Evolutionary conservation across 1,284 basidiomycete genomes (phyloP).

Genomic region (Austroboletus niveus): DNA sequence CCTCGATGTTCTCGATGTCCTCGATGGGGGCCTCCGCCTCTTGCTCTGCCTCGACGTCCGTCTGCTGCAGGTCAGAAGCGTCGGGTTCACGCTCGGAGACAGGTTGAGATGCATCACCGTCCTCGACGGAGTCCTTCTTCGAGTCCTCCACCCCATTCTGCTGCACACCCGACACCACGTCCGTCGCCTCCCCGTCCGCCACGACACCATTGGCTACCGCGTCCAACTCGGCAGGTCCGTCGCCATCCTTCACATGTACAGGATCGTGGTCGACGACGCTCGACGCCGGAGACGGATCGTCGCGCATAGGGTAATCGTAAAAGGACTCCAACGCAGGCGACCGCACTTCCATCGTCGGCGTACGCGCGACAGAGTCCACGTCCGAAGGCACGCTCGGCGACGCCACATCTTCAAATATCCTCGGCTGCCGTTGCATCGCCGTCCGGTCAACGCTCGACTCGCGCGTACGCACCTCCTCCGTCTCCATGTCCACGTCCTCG

Average conservation of each 20-base stretch:
- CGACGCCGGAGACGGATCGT: conserved; percentile 31
- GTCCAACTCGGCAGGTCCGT: background rate
- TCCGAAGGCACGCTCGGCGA: conserved; percentile 29
- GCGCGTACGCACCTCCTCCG: background rate
- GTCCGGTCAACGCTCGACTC: conserved; percentile 4
- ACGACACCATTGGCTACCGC: background rate
- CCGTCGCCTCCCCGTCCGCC: background rate
- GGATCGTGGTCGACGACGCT: conserved; percentile 30
- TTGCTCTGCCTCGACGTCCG: background rate
- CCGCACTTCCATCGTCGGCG: conserved; percentile 24
- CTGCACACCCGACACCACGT: background rate
- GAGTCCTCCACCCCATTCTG: background rate
- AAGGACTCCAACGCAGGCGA: conserved; percentile 30
- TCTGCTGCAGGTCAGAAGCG: conserved; percentile 1
- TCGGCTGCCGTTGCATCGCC: background rate
- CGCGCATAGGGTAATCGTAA: conserved; percentile 25
- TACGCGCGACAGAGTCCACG: conserved; percentile 27
- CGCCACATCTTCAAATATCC: background rate
- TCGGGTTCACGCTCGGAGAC: background rate
- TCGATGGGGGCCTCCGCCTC: conserved; percentile 14
- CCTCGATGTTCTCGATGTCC: conserved; percentile 9
- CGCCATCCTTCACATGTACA: conserved; percentile 12
- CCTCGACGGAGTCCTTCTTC: background rate
- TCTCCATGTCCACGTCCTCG: conserved; percentile 4
- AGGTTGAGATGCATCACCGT: background rate